Base-by-base conservation (phyloP, 768 basidiomycete species). In the Imleria badia region DNA sequence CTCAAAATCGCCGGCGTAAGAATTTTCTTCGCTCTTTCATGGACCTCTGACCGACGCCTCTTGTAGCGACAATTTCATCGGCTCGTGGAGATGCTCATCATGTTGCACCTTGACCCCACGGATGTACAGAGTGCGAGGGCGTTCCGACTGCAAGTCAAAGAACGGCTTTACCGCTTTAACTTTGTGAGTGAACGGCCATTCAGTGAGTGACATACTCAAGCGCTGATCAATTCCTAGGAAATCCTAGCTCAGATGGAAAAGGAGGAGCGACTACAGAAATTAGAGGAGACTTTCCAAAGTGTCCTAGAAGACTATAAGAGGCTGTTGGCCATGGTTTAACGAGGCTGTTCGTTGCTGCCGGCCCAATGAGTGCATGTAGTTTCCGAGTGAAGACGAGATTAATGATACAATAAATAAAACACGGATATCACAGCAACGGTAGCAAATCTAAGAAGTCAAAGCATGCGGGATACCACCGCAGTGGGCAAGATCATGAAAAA, bases 111-210 rank as follows among this genome's bases (percentile, higher is more conserved):
- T 56, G 83, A 94, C 60, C 76, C 81, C 6, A 64, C 72, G 3
- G 86, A 95, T 64, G 58, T 73, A 48, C 75, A 73, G 23, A 75
- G 77, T 23, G 70, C 77, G 61, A 82, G 77, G 48, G 84, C 87
- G 11, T 97, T 88, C 70, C 78, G 96, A 48, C 70, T 99, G 31
- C 89, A 94, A 70, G 94, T 96, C 66, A 99, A 99, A 73, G 94
- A 97, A 70, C 82, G 97, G 35, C 72, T 99, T 41, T 98, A 91
- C 66, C 81, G 94, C 20, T 98, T 98, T 74, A 99, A 98, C 73
- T 97, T 87, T 69, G 94, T 94, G 64, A 65, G 89, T 79, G 52
- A 36, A 13, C 13, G 20, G 1, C 43, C 14, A 6, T 20, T 26
- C 17, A 3, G 6, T 45, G 29, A 19, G 26, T 19, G 34, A 43